Evolutionary conservation across 345 rosid genomes (phyloP).

Genomic region (Odontarrhena argentea): DNA sequence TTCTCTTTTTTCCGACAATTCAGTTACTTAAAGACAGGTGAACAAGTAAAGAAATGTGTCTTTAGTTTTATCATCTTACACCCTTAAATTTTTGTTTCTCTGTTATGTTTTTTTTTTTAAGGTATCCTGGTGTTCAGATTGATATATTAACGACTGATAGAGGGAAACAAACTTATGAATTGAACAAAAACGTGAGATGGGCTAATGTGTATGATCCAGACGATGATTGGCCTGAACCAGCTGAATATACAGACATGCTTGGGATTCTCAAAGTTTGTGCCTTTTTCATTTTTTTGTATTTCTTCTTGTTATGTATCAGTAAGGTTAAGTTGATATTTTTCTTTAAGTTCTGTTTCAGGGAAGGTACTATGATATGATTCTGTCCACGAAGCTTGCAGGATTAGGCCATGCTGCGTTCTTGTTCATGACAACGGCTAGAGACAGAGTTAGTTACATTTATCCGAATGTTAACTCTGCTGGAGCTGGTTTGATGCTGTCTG

Average conservation of each 20-base stretch:
- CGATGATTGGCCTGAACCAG: constrained; percentile 85
- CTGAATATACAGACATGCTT: constrained; percentile 76
- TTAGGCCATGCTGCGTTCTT: constrained; percentile 87
- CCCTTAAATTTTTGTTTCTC: too few species aligned
- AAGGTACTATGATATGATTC: constrained; percentile 92
- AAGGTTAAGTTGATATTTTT: neutral
- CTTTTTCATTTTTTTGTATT: neutral
- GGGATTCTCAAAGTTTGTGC: constrained; percentile 76
- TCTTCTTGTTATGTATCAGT: neutral
- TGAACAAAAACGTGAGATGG: constrained; percentile 97
- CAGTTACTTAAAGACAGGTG: constrained; percentile 89
- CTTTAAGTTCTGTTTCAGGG: constrained; percentile 44
- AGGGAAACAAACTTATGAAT: constrained; percentile 88
- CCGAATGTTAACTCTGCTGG: constrained; percentile 97
- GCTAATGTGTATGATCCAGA: constrained; percentile 85
- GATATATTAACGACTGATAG: constrained; percentile 71
- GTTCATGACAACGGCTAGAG: constrained; percentile 86
- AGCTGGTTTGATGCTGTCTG: constrained; percentile 78
- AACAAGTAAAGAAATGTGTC: neutral
- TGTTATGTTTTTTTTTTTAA: constrained; percentile 16
- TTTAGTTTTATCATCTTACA: too few species aligned
- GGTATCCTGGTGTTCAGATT: constrained; percentile 92
- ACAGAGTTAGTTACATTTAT: constrained; percentile 81
- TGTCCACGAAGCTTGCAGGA: constrained; percentile 92
- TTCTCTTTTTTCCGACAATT: constrained; percentile 81